Evolutionary conservation across 352 stramenopile species (phyloP).

Genomic region (Globisporangium acanthophoron): DNA sequence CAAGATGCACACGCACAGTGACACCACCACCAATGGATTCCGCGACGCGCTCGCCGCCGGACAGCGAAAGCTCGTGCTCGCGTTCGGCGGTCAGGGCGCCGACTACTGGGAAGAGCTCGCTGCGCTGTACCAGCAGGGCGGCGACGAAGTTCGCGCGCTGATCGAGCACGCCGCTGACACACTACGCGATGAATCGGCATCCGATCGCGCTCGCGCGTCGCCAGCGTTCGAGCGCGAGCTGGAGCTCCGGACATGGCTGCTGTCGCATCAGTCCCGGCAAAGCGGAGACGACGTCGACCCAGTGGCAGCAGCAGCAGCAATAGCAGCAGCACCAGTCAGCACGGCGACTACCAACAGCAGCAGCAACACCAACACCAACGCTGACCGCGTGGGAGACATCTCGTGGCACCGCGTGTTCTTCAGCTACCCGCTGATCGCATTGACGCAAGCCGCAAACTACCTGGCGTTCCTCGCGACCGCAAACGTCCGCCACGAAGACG

Average conservation of each 20-base stretch:
- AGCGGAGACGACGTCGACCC: no score
- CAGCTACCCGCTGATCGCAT: conserved; percentile 74
- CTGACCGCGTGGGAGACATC: background rate
- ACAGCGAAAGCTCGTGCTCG: conserved; percentile 28
- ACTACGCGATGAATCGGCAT: conserved; percentile 43
- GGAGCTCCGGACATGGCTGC: conserved; percentile 53
- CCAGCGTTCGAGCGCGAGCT: conserved; percentile 43
- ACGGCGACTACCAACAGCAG: background rate
- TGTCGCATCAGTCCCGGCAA: no score
- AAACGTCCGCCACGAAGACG: conserved; percentile 45
- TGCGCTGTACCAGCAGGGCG: conserved; percentile 33
- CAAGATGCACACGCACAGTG: conserved; percentile 15
- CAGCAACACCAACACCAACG: background rate
- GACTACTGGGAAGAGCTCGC: conserved; percentile 64
- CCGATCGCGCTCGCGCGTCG: conserved; percentile 19
- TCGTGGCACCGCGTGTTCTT: conserved; percentile 46
- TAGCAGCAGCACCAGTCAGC: background rate
- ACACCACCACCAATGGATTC: background rate
- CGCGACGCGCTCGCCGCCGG: conserved; percentile 4
- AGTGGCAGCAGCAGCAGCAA: background rate
- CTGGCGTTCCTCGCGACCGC: conserved; percentile 53
- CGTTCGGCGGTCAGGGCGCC: conserved; percentile 70
- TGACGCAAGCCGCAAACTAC: conserved; percentile 79
- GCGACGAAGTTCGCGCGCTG: conserved; percentile 24
- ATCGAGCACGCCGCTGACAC: conserved; percentile 40